These are phyloP conservation scores for Phoenix dactylifera DNA, from an alignment of 176 grass and related monocot species.

Conservation along the genomic window DNA sequence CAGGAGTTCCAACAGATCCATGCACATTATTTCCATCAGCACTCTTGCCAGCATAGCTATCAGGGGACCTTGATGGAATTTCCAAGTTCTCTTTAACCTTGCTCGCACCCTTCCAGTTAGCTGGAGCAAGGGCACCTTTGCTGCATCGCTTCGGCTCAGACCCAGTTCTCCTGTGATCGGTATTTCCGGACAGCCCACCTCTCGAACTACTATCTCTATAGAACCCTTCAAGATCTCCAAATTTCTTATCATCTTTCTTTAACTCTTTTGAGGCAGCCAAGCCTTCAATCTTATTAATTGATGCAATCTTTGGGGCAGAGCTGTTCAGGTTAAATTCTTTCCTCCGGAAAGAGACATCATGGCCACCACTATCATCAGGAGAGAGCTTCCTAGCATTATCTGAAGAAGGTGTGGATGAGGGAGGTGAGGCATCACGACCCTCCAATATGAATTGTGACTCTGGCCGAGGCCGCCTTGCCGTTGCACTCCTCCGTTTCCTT, in stretches of 20 bases:
- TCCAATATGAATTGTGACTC: constrained; percentile 18
- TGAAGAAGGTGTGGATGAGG: constrained; percentile 24
- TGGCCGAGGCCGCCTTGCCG: constrained; percentile 27
- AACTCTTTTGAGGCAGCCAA: background rate
- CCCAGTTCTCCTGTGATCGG: too few species aligned
- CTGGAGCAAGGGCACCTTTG: constrained; percentile 21
- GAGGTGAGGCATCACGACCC: constrained; percentile 15
- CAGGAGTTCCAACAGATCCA: background rate
- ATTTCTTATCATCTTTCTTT: constrained; percentile 5
- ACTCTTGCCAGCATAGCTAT: constrained; percentile 9
- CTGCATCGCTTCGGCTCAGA: constrained; percentile 19
- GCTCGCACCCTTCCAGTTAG: constrained; percentile 16
- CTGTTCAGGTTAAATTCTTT: constrained; percentile 41
- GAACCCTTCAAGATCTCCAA: constrained; percentile 13
- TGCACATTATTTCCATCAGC: constrained; percentile 6
- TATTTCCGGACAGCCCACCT: background rate
- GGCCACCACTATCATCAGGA: constrained; percentile 31
- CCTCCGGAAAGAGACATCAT: constrained; percentile 19
- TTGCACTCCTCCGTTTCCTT: constrained; percentile 29
- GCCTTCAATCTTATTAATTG: constrained; percentile 1
- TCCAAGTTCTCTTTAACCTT: constrained; percentile 31
- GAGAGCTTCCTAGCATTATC: constrained; percentile 26
- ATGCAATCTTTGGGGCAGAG: constrained; percentile 12
- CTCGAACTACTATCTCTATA: constrained; percentile 1
- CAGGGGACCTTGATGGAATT: constrained; percentile 21